Base-by-base conservation (phyloP, 75 land plant species). In the Chamaecyparis obtusa region DNA sequence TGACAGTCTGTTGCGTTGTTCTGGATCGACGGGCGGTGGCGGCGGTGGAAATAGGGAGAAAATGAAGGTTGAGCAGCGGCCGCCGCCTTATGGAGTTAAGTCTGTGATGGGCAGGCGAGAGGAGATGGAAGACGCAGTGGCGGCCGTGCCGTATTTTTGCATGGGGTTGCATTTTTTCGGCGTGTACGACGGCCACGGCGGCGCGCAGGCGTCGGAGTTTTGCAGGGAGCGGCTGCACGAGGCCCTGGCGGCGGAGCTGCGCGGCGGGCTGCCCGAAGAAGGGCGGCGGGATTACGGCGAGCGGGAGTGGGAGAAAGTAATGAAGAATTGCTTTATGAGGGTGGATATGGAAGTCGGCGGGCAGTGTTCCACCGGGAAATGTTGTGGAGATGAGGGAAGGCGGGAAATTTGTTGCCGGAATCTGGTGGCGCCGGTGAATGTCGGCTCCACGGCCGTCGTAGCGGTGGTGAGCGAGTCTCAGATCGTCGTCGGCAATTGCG, bases 71-170 rank as follows among this genome's bases (percentile, higher is more conserved):
- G n/a, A n/a, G n/a, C n/a, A n/a, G n/a, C n/a, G 67, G 21, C 1
- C 24, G 67, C 5, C n/a, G 76, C 57, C 93, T 89, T 64, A 91
- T 88, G 97, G 97, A 4, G 44, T 87, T 85, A 90, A 91, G 54
- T 89, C 95, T 36, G 84, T 91, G 2, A 92, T 93, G n/a, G 96
- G 98, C 13, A 33, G 94, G 88, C 48, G 96, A 72, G 89, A 93
- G 51, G 96, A 90, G 86, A 97, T 97, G 99, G 98, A 97, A 86
- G 99, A 97, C 83, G 90, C 93, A 7, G 95, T 92, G 84, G 84
- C 48, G 27, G 44, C n/a, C 0, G 46, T 83, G 15, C 84, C 44
- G 0, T 5, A 5, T 4, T 41, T 75, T 69, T 30, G n/a, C 24
- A 86, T 90, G 54, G 91, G 86, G n/a, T 14, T 84, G n/a, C 85